These are phyloP conservation scores for Phialemonium atrogriseum DNA, from an alignment of 2,329 filamentous ascomycete genomes.

Conservation along the genomic window DNA sequence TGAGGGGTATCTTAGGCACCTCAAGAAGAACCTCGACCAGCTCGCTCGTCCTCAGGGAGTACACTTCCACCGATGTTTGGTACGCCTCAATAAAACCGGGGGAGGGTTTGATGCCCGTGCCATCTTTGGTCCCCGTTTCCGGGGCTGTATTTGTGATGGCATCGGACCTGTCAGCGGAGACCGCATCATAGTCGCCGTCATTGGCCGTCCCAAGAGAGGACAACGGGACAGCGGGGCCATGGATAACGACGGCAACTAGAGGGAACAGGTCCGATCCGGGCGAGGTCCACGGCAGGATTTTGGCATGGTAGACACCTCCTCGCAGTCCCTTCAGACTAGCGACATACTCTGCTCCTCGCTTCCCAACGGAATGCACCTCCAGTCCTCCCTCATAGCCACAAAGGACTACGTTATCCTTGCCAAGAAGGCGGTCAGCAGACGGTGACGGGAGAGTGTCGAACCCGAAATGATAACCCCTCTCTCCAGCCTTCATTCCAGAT, in stretches of 20 bases:
- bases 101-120: slow-evolving; percentile 26
- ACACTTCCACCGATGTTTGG: slow-evolving; percentile 83
- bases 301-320: slow-evolving; percentile 74
- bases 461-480: slow-evolving; percentile 68
- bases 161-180: slow-evolving; percentile 29
- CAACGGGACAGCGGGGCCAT: slow-evolving; percentile 59
- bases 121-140: slow-evolving; percentile 19
- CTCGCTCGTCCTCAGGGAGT: slow-evolving; percentile 70
- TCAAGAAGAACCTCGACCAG: slow-evolving; percentile 67
- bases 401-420: slow-evolving; percentile 58
- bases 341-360: slow-evolving; percentile 61
- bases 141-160: slow-evolving; percentile 31
- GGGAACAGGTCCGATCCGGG: slow-evolving; percentile 51
- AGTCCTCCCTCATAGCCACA: slow-evolving; percentile 75
- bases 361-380: slow-evolving; percentile 66
- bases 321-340: slow-evolving; percentile 67
- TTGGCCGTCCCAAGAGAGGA: slow-evolving; percentile 24
- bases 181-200: slow-evolving; percentile 27
- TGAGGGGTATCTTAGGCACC: slow-evolving; percentile 54
- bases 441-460: slow-evolving; percentile 63
- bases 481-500: slow-evolving; percentile 52
- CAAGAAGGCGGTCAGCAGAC: slow-evolving; percentile 23
- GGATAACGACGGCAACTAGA: slow-evolving; percentile 69
- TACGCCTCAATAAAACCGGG: slow-evolving; percentile 48
- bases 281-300: slow-evolving; percentile 65